Evolutionary conservation across 2,329 filamentous ascomycete genomes (phyloP).

Genomic region (Byssothecium circinans): DNA sequence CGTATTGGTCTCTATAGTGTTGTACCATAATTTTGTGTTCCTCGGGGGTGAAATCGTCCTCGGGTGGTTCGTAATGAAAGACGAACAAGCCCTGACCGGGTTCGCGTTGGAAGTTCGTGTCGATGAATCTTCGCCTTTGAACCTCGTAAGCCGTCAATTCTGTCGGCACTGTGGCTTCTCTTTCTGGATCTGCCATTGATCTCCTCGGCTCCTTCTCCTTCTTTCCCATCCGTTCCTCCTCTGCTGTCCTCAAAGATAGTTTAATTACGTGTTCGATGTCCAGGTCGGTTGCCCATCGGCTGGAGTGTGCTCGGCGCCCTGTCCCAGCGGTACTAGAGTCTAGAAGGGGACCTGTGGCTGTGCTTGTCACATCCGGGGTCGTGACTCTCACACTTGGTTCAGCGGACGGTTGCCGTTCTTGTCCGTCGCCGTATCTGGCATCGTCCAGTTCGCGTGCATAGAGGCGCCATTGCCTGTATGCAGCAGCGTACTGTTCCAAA

Average conservation of each 20-base stretch:
- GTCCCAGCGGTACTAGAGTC: conserved; percentile 29
- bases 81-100: conserved; percentile 68
- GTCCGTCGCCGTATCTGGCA: conserved; percentile 43
- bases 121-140: conserved; percentile 61
- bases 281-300: conserved; percentile 60
- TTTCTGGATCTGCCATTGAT: conserved; percentile 72
- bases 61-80: conserved; percentile 72
- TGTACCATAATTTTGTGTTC: conserved; percentile 73
- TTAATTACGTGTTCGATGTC: conserved; percentile 73
- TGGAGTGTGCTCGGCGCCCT: conserved; percentile 34
- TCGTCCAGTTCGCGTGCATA: conserved; percentile 47
- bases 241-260: conserved; percentile 67
- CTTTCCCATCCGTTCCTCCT: conserved; percentile 70
- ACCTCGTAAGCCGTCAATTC: conserved; percentile 67
- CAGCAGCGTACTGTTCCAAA: conserved; percentile 39
- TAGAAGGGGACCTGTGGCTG: conserved; percentile 29
- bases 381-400: conserved; percentile 39
- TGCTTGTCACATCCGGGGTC: conserved; percentile 51
- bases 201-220: conserved; percentile 62
- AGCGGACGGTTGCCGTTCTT: conserved; percentile 39
- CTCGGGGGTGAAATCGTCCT: conserved; percentile 73
- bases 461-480: conserved; percentile 47
- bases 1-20: conserved; percentile 68
- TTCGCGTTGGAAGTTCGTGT: conserved; percentile 66
- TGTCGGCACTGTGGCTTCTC: conserved; percentile 73